A percentile compares a stretch with the other conserved stretches of the same genome.
These are phyloP conservation scores for Angomonas deanei DNA, from an alignment of 208 protist species.

Conservation along the genomic window DNA sequence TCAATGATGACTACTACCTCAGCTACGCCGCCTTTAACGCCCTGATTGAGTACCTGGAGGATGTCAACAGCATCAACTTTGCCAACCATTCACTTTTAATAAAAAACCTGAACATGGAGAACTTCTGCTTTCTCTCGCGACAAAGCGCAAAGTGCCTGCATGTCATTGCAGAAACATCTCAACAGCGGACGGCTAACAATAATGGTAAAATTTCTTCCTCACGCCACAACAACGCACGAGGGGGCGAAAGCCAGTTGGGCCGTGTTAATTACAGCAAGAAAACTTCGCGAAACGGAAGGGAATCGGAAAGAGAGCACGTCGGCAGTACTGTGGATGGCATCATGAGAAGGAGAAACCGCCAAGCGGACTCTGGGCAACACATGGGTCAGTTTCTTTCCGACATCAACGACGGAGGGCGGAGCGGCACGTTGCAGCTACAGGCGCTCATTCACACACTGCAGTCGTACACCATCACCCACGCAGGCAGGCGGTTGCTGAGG, in stretches of 20 bases:
- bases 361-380: too few relatives aligned
- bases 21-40: not conserved
- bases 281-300: too few relatives aligned
- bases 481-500: not conserved
- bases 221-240: too few relatives aligned
- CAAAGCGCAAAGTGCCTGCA: not conserved
- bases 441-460: not conserved
- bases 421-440: not conserved
- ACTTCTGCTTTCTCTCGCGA: not conserved
- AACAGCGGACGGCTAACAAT: not conserved
- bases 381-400: too few relatives aligned
- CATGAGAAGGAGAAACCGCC: too few relatives aligned
- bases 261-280: too few relatives aligned
- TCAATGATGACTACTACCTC: not conserved
- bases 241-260: too few relatives aligned
- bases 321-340: too few relatives aligned
- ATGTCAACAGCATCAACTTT: not conserved
- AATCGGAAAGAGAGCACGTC: too few relatives aligned
- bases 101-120: not conserved
- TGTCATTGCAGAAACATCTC: not conserved
- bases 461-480: not conserved
- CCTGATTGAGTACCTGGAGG: not conserved
- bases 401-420: not conserved
- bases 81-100: not conserved
- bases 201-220: too few relatives aligned